Evolutionary conservation across 2,329 filamentous ascomycete species (phyloP).

Genomic region (Fusarium paranaense): DNA sequence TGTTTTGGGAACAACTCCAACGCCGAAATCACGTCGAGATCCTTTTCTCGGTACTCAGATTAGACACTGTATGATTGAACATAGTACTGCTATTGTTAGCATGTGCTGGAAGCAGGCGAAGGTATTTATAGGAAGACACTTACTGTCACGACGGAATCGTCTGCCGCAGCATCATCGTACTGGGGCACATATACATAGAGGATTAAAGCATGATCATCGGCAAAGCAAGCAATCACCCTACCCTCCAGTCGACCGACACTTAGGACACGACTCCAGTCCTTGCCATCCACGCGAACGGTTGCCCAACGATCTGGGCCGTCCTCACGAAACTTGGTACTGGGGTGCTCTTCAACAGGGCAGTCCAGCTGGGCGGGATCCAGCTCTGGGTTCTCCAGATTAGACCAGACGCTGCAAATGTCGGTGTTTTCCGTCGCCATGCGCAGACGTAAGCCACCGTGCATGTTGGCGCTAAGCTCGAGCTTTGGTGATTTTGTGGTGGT

Average conservation of each 20-base stretch:
- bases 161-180: constrained; percentile 72
- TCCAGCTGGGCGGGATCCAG: constrained; percentile 82
- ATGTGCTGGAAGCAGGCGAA: not conserved
- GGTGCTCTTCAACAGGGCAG: constrained; percentile 80
- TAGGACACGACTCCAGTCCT: constrained; percentile 94
- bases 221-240: constrained; percentile 91
- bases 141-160: constrained; percentile 83
- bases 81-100: constrained; percentile 53
- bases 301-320: constrained; percentile 88
- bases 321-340: constrained; percentile 81
- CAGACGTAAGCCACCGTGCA: constrained; percentile 88
- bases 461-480: constrained; percentile 90
- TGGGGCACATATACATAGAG: constrained; percentile 84
- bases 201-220: constrained; percentile 82
- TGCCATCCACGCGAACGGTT: constrained; percentile 89
- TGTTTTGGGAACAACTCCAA: constrained; percentile 12
- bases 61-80: constrained; percentile 56
- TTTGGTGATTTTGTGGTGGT: constrained; percentile 68
- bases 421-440: constrained; percentile 86
- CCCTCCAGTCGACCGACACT: constrained; percentile 91
- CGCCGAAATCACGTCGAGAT: constrained; percentile 11
- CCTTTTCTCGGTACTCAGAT: not conserved
- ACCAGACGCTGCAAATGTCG: constrained; percentile 88
- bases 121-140: constrained; percentile 14
- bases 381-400: constrained; percentile 85